Base-by-base conservation (phyloP, 2,329 filamentous ascomycete species). In the Cytospora piceae region DNA sequence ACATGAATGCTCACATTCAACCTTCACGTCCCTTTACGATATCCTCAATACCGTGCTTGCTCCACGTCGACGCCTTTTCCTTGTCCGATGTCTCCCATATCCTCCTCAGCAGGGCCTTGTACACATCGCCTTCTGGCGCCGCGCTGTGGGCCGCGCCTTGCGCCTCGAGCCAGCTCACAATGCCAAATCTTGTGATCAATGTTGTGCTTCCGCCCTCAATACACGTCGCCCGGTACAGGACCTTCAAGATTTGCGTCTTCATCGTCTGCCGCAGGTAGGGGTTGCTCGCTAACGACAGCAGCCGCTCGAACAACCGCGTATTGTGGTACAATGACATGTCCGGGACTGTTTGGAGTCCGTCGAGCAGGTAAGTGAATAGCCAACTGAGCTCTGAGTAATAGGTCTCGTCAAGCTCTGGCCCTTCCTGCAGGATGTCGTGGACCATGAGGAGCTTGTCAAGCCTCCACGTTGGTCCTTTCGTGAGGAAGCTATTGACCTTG, bases 401-500 rank as follows among this genome's bases (percentile, higher is more conserved):
- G 3, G 83, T 83, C 72, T 93, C 90, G 70, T 94, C 90, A 58
- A 90, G 83, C 29, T 86, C 87, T 0, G 93, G 91, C 67, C 88
- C 85, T 61, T 87, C 84, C 65, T 86, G 82, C 14, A 89, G 78
- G 60, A 90, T 80, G 68, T 85, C 83, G 70, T 86, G 82, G 29
- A 87, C 86, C n/a, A 94, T 82, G 9, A 95, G 85, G 29, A 95
- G 86, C 73, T 87, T 89, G 66, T 91, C 86, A 22, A 89, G 74
- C 15, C 88, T 83, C 94, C 94, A 98, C 29, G 83, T 77, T 0
- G 94, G 94, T 0, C 88, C 86, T 60, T 88, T 88, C 27, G 92
- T 92, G 42, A 98, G 85, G 75, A 94, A 97, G 7, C 84, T 82
- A 79, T 96, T 97, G 77, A 95, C 80, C 74, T 97, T 97, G 65